Base-by-base conservation (phyloP, 169 alveolate species). In the Cytauxzoon felis region DNA sequence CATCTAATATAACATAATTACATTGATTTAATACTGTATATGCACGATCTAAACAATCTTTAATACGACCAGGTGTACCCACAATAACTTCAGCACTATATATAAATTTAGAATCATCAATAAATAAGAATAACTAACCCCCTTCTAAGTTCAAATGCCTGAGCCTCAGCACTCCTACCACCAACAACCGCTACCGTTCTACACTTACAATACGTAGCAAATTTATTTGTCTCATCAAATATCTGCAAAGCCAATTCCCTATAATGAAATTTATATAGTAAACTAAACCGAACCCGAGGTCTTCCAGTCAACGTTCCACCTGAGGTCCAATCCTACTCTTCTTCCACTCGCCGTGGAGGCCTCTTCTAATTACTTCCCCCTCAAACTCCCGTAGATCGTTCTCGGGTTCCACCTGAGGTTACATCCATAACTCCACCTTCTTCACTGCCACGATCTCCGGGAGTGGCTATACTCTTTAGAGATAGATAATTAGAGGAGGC, bases 21-120 rank as follows among this genome's bases (percentile, higher is more conserved):
- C 98, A 94, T 66, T 95, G 95, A 19, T 91, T 90, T 33, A 97
- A 73, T 8, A 92, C 97, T 2, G 97, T 88, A 62, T 84, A 85
- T 19, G 96, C 91, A 60, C 92, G 85, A 64, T 93, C 95, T 54
- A 97, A 85, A 56, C 95, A 93, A 65, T 97, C 98, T 45, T 92
- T 90, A 52, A 97, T 80, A 59, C 99, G 91, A 13, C 99, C 99
- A 0, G 99, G 98, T 1, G 99, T 96, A 2, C 98, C 99, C 33
- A 97, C 93, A 33, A 96, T 86, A 2, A 95, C 89, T 72, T 97
- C 99, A 52, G 93, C 88, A 0, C 91, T 78, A 54, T 11, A 38
- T 21, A 47, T 5, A 16, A 34, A 2, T 0, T 16, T 30, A 34
- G 8, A 9, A 30, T 6, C 4, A 9, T 18, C 32, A 6, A 19